Percentiles rank a stretch among this genome's conserved stretches.
These are phyloP conservation scores for Hymenotorrendiella dingleyae DNA, from an alignment of 2,329 filamentous ascomycete genomes.

Conservation along the genomic window DNA sequence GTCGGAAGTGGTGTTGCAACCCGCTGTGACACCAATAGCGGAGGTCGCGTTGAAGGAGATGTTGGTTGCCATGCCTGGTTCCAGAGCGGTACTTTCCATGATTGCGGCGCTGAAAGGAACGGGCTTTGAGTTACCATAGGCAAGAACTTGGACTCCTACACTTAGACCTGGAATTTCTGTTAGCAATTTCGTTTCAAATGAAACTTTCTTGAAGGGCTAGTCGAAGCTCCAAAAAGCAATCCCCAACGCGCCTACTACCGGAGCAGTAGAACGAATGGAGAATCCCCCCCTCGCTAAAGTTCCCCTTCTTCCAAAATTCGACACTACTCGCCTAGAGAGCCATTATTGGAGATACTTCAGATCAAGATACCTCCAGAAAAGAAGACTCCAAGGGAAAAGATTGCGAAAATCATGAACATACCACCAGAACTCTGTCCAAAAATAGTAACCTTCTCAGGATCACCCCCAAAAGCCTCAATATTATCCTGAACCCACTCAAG, in stretches of 20 bases:
- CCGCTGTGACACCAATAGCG: slow-evolving; percentile 36
- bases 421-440: slow-evolving; percentile 54
- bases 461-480: slow-evolving; percentile 52
- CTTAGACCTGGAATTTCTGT: slow-evolving; percentile 33
- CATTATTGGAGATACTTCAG: no score
- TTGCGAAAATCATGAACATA: slow-evolving; percentile 26
- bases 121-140: slow-evolving; percentile 39
- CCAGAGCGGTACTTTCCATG: slow-evolving; percentile 42
- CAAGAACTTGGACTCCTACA: slow-evolving; percentile 43
- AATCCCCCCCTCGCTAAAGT: no score
- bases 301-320: no score
- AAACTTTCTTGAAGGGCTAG: no score
- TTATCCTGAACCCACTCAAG: slow-evolving; percentile 55
- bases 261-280: no score
- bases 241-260: no score
- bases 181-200: no score
- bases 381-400: no score
- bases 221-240: no score
- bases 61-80: slow-evolving; percentile 44
- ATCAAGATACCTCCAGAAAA: no score
- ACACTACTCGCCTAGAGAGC: no score
- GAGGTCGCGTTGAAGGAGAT: slow-evolving; percentile 43
- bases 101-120: slow-evolving; percentile 42
- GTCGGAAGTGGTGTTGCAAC: slow-evolving; percentile 36
- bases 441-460: slow-evolving; percentile 49